Evolutionary conservation across 768 basidiomycete species (phyloP), one percentile per base, ranked within the genome.

Genomic region (Rhizopogon rudus): DNA sequence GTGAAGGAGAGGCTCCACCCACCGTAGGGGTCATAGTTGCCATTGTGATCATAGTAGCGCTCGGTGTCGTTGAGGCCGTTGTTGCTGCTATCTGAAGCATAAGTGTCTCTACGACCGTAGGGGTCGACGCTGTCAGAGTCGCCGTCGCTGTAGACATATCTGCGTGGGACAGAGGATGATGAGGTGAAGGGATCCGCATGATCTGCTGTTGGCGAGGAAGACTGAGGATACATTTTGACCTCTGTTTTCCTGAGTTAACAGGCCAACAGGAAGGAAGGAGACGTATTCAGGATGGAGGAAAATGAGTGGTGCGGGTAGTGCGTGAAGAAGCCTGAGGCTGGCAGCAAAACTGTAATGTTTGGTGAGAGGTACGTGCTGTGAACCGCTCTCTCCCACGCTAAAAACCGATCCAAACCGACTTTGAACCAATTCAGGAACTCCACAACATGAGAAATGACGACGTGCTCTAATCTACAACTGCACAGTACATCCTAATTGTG

Each of bases 1-100:
- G 31, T 3, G 31, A 33, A 50, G 41, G 20, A 63, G 39, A 39
- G 1, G 16, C 29, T 12, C 10, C 39, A 62, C 78, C 60, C 55
- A 83, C 86, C 79, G 71, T 88, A 88, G 20, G 75, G 69, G 57
- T 87, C 86, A 59, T 88, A 89, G 53, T 75, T 74, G 50, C 80
- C 81, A 55, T 71, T 72, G 44, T 83, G 76, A 67, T 91, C 88
- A 61, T 90, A 90, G 66, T 81, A 83, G 45, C 79, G 68, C 22
- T 77, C 75, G 51, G 74, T 73, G 37, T 74, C 73, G 46, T 70
- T 69, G 49, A 78, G 61, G 7, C 75, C 80, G 22, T 79, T 76
- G 64, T 81, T 82, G 70, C 87, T 88, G 68, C 78, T 77, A 69
- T 88, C 88, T 0, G 89, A 90, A 55, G 75, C 77, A 65, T 78